Percentiles rank a stretch among this genome's conserved stretches.
phyloP scores from a whole-genome alignment of 257 asterid genomes.

The Fraxinus excelsior region DNA sequence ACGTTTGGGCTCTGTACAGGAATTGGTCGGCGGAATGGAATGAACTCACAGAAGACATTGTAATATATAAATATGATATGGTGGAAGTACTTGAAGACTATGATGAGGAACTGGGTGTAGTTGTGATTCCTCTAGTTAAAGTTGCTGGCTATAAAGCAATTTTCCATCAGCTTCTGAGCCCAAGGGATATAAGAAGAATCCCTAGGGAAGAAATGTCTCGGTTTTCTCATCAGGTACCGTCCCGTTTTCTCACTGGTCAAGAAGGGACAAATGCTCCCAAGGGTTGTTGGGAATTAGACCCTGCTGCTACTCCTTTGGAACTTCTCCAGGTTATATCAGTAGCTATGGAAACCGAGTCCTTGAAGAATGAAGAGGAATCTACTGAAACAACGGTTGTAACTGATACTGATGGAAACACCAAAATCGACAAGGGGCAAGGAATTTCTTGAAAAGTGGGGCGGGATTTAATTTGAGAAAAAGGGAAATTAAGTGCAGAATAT shows the following conservation, averaged over 20 bases:
- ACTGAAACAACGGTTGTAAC: conserved; percentile 33
- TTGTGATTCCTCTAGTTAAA: conserved; percentile 63
- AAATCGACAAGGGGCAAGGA: conserved; percentile 27
- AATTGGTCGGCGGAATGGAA: conserved; percentile 77
- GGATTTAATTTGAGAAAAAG: background rate
- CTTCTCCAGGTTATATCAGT: conserved; percentile 53
- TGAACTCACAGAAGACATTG: conserved; percentile 59
- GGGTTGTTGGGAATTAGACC: conserved; percentile 68
- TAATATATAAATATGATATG: conserved; percentile 54
- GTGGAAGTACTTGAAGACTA: conserved; percentile 69
- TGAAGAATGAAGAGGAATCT: conserved; percentile 34
- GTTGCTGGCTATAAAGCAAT: conserved; percentile 63
- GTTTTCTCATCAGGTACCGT: conserved; percentile 77
- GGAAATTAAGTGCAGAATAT: background rate
- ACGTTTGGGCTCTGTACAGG: conserved; percentile 77
- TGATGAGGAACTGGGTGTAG: conserved; percentile 59
- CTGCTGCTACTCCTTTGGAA: conserved; percentile 60
- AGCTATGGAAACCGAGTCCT: conserved; percentile 35
- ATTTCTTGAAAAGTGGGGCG: conserved; percentile 26
- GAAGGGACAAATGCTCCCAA: conserved; percentile 44
- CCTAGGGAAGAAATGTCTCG: conserved; percentile 61
- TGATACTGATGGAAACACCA: conserved; percentile 27
- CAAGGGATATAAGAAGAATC: conserved; percentile 54
- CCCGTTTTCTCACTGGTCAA: conserved; percentile 48
- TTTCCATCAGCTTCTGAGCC: conserved; percentile 56